Conservation (phyloP, 2,329 filamentous ascomycete species). For the Stenocarpella maydis region DNA sequence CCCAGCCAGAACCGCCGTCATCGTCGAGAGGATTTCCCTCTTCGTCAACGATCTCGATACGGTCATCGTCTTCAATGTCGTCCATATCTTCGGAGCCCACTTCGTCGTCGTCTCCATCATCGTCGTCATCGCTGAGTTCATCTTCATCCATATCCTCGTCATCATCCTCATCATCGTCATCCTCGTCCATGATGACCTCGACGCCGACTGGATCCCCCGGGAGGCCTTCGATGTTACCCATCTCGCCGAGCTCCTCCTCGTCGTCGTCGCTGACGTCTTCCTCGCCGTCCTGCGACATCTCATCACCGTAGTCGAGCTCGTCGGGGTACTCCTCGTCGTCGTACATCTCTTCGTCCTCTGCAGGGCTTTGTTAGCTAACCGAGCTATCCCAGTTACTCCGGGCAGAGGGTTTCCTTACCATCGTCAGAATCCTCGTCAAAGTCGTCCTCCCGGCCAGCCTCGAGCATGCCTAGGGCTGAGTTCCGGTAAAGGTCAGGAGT, state of each 20-base stretch:
- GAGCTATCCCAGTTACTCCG: background rate
- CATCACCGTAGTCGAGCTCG: slow-evolving; percentile 90
- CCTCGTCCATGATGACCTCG: slow-evolving; percentile 81
- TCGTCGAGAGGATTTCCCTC: slow-evolving; percentile 66
- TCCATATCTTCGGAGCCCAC: slow-evolving; percentile 62
- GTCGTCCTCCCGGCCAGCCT: slow-evolving; percentile 81
- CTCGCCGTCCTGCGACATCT: slow-evolving; percentile 79
- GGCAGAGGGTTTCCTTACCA: slow-evolving; percentile 48
- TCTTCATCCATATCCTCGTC: slow-evolving; percentile 67
- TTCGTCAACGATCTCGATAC: slow-evolving; percentile 70
- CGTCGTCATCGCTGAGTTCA: slow-evolving; percentile 66
- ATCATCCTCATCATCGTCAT: slow-evolving; percentile 68
- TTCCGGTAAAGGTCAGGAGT: slow-evolving; percentile 97
- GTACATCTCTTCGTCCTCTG: slow-evolving; percentile 90
- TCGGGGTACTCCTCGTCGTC: slow-evolving; percentile 90
- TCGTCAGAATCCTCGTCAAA: slow-evolving; percentile 74
- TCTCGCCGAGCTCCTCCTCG: slow-evolving; percentile 80
- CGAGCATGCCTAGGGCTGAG: slow-evolving; percentile 93
- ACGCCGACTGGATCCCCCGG: slow-evolving; percentile 66
- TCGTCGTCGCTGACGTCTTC: slow-evolving; percentile 89
- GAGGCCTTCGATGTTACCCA: slow-evolving; percentile 84
- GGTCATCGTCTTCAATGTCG: slow-evolving; percentile 55
- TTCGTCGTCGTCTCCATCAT: slow-evolving; percentile 64
- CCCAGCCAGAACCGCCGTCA: slow-evolving; percentile 68
- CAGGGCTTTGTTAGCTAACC: slow-evolving; percentile 47